Evolutionary conservation across 768 basidiomycete genomes (phyloP), one percentile per base, ranked within the genome.

Genomic region (Mycena floridula): DNA sequence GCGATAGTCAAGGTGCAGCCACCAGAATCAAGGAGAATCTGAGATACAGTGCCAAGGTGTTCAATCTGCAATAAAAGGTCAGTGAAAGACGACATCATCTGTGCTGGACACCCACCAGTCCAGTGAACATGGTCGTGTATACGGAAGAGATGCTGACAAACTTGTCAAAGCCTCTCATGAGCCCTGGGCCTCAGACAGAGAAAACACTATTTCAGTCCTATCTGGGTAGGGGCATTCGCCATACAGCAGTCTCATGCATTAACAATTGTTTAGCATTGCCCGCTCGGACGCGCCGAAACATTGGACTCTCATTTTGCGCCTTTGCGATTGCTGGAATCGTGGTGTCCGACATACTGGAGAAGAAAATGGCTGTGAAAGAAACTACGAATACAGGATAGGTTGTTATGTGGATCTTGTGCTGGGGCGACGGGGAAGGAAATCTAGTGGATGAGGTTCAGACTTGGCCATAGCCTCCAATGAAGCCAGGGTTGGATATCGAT

Each of bases 1-100:
- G 75, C 67, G 61, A 99, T 83, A 8, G 79, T 85, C 39, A 97
- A 70, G 3, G 84, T 84, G 65, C 90, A 96, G 6, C 95, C 93
- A 12, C 80, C 81, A 13, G 62, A 63, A 54, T 91, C 85, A 26
- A 70, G 70, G 20, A 68, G 65, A 52, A 92, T 79, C 47, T 70
- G 67, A 12, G 75, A 67, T 27, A 99, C 81, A 0, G 72, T 79
- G 36, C 92, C 91, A 11, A 92, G 71, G 59, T 89, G 91, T 69
- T 99, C 93, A 49, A 97, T 87, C 93, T 94, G 56, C 44, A 35
- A 8, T 27, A 46, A 7, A 40, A 15, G 20, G 42, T 15, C 27
- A 45, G 48, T 52, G 44, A 43, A 36, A 24, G 30, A 21, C 30
- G 23, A 42, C 5, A n/a, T 32, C 15, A 9, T 27, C 28, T n/a